A percentile compares a stretch with the other conserved stretches of the same genome.
Conservation (phyloP, 1,284 basidiomycete species). For the Fomitiporia mediterranea region DNA sequence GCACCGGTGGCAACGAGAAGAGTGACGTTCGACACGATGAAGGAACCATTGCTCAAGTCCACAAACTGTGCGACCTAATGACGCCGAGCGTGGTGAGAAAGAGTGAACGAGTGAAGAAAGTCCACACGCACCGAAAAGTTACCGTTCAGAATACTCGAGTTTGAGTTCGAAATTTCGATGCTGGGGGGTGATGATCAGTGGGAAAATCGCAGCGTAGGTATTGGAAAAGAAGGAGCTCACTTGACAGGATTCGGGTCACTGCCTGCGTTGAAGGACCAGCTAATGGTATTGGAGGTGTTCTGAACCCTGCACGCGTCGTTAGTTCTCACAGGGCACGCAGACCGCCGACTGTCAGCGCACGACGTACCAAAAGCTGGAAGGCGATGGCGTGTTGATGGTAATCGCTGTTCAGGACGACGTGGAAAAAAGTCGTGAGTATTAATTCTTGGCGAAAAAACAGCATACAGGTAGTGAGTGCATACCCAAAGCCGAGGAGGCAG, state of each 20-base stretch:
- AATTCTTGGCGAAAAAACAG: neutral
- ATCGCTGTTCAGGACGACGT: slow-evolving; percentile 25
- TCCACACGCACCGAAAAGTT: slow-evolving; percentile 27
- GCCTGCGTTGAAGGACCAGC: slow-evolving; percentile 31
- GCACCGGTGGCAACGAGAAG: slow-evolving; percentile 28
- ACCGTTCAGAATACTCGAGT: slow-evolving; percentile 35
- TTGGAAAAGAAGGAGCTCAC: slow-evolving; percentile 6
- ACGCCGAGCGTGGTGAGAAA: slow-evolving; percentile 10
- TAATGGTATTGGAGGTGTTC: slow-evolving; percentile 34
- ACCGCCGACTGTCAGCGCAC: neutral
- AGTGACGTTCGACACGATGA: slow-evolving; percentile 36
- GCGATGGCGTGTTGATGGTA: slow-evolving; percentile 32
- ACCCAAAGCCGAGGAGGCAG: slow-evolving; percentile 31
- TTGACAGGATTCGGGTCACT: slow-evolving; percentile 35
- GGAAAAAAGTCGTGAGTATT: slow-evolving; percentile 4
- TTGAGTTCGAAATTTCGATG: slow-evolving; percentile 32
- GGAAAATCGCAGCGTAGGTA: neutral
- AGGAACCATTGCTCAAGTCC: slow-evolving; percentile 28
- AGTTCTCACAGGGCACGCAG: neutral
- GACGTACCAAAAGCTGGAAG: slow-evolving; percentile 33
- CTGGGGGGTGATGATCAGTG: slow-evolving; percentile 12
- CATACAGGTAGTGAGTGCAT: slow-evolving; percentile 13
- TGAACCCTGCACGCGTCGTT: slow-evolving; percentile 30
- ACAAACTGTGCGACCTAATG: slow-evolving; percentile 31
- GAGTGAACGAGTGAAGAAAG: neutral